Evolutionary conservation across 495 filamentous ascomycete species (phyloP), one percentile per base, ranked within the genome.

Genomic region (Penicillium tannophilum): DNA sequence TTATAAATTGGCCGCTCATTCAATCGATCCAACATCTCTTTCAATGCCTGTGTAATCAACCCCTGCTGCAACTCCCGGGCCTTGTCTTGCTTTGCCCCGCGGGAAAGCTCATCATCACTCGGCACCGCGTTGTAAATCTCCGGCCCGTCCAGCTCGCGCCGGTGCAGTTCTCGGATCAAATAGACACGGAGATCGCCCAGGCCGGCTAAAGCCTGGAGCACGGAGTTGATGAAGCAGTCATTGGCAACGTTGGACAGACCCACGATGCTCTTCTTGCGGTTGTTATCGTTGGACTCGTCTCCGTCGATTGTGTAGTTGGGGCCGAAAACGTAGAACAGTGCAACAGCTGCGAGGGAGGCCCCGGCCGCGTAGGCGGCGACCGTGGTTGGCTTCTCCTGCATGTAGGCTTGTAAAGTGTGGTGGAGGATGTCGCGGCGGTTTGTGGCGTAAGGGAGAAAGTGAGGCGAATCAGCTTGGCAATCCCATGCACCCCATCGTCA

Each of bases 161-260:
- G 84, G 70, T 96, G 90, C 28, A 87, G 84, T 72, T 96, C 93
- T 42, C 92, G 82, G 63, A 96, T 97, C 55, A 98, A 76, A 67
- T 97, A 98, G 35, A 92, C 72, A 26, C 95, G 88, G 62, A 99
- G 81, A 63, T 98, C 92, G 4, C 88, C 89, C n/a, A 98, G 80
- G 1, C 94, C 94, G n/a, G 95, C 93, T 19, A 99, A 80, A 0
- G 91, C 92, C 75, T 99, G 94, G 35, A 98, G 82, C 23, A 96
- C 89, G 23, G 93, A 97, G 73, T 99, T 99, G 78, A 99, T 97
- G 78, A 98, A 99, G 79, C 94, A 99, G 73, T 99, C 95, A 77
- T 98, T 98, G 57, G 93, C 95, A 4, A 91, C 84, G 66, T 99
- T 99, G 16, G 81, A 79, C 26, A 99, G 81, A 44, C 94, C 94